Base-by-base conservation (phyloP, 129 eudicot genomes). In the Ambrosia artemisiifolia region DNA sequence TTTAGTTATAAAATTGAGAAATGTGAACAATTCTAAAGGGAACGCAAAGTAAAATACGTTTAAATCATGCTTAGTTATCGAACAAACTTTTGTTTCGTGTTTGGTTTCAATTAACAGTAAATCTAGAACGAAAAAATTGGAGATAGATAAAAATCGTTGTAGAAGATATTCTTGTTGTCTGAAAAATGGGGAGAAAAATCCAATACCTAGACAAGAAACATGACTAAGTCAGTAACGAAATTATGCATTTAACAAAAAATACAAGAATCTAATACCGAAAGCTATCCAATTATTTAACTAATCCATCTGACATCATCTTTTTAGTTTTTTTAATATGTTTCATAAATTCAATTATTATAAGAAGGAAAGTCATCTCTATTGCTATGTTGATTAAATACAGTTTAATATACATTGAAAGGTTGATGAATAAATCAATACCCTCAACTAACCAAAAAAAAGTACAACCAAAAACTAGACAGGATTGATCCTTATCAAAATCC, bases 401-500 rank as follows among this genome's bases (percentile, higher is more conserved):
- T 64, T 35, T 51, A 74, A 24, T 24, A 24, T 24, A 24, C 28
- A 0, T 24, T 38, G 43, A 38, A 38, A 38, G 43, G 43, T 0
- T 65, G 16, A 16, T 51, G 32, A 11, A 47, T 47, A 47, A 32
- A 72, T 38, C 10, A 54, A 57, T 75, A 74, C 80, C 74, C 33
- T 17, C 68, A 42, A 75, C 67, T 30, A 57, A 65, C 11, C 18
- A 48, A 2, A 13, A 13, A 57, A 54, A 19, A 5, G 33, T 7
- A 65, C 60, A 75, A 55, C 59, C 73, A 20, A 28, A 54, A 55
- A 42, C 11, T 20, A 51, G 72, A 75, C 79, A 65, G 18, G 79
- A 56, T 17, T 48, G 54, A 66, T 66, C 79, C 57, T 65, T 75
- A 75, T 66, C 73, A 4, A 56, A 54, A 67, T 67, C 56, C 46